phyloP scores from a whole-genome alignment of 306 rosid species.

The Lagenaria siceraria region DNA sequence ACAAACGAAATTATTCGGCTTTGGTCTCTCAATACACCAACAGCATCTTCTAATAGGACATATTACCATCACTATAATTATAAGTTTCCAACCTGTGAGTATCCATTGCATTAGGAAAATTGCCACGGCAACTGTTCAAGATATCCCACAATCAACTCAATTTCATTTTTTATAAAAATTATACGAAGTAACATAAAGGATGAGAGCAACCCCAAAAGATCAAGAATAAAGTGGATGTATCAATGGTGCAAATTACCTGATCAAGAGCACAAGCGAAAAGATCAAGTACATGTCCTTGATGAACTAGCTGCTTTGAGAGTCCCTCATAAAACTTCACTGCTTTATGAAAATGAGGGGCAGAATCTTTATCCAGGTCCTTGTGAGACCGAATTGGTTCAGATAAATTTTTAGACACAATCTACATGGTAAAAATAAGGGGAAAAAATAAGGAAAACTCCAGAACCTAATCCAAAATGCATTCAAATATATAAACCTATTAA shows the following conservation, averaged over 20 bases:
- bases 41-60: neutral
- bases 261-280: slow-evolving; percentile 95
- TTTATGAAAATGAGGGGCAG: slow-evolving; percentile 75
- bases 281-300: slow-evolving; percentile 96
- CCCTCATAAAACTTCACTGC: slow-evolving; percentile 85
- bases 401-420: slow-evolving; percentile 83
- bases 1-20: neutral
- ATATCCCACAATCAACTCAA: neutral
- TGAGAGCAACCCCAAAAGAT: neutral
- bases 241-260: slow-evolving; percentile 46
- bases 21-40: neutral
- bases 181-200: slow-evolving; percentile 1
- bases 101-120: neutral
- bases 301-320: slow-evolving; percentile 90
- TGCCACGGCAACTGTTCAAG: neutral
- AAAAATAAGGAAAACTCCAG: neutral
- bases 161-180: neutral
- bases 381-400: slow-evolving; percentile 97
- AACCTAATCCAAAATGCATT: neutral
- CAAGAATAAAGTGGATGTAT: neutral
- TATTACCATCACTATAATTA: neutral
- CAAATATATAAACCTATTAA: neutral
- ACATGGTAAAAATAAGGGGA: slow-evolving; percentile 5
- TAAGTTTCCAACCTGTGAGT: neutral
- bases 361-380: slow-evolving; percentile 97